Evolutionary conservation across 2,329 filamentous ascomycete species (phyloP).

Genomic region (Botrytis squamosa): DNA sequence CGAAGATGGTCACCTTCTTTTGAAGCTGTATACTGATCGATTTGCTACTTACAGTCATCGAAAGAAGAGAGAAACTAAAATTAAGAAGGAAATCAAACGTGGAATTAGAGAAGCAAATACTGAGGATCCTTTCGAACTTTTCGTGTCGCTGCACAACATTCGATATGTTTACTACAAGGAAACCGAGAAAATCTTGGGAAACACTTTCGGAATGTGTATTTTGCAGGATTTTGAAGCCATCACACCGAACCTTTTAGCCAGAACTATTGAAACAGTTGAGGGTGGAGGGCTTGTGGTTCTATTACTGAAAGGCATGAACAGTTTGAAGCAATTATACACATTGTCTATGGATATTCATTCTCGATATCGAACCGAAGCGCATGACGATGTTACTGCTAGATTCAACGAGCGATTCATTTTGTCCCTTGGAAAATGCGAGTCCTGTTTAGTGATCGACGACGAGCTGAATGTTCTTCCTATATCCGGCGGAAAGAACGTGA

Average conservation of each 20-base stretch:
- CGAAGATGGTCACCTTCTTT: slow-evolving; percentile 23
- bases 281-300: slow-evolving; percentile 89
- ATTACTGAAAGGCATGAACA: slow-evolving; percentile 93
- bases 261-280: slow-evolving; percentile 96
- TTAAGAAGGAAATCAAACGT: slow-evolving; percentile 96
- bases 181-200: slow-evolving; percentile 96
- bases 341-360: slow-evolving; percentile 98
- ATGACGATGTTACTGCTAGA: slow-evolving; percentile 88
- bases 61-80: slow-evolving; percentile 97
- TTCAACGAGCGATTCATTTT: slow-evolving; percentile 98
- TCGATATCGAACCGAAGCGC: slow-evolving; percentile 92
- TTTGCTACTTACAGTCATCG: slow-evolving; percentile 63
- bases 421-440: slow-evolving; percentile 90
- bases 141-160: slow-evolving; percentile 94
- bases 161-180: slow-evolving; percentile 99
- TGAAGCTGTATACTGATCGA: slow-evolving; percentile 16
- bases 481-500: slow-evolving; percentile 88
- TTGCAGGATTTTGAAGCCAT: slow-evolving; percentile 97
- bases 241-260: slow-evolving; percentile 92
- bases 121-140: slow-evolving; percentile 95
- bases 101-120: slow-evolving; percentile 89
- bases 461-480: slow-evolving; percentile 97
- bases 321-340: slow-evolving; percentile 94
- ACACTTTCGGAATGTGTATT: slow-evolving; percentile 98
- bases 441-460: slow-evolving; percentile 94